These are phyloP conservation scores for Paragyromitra xinjiangensis DNA, from an alignment of 495 filamentous ascomycete genomes.

Conservation along the genomic window DNA sequence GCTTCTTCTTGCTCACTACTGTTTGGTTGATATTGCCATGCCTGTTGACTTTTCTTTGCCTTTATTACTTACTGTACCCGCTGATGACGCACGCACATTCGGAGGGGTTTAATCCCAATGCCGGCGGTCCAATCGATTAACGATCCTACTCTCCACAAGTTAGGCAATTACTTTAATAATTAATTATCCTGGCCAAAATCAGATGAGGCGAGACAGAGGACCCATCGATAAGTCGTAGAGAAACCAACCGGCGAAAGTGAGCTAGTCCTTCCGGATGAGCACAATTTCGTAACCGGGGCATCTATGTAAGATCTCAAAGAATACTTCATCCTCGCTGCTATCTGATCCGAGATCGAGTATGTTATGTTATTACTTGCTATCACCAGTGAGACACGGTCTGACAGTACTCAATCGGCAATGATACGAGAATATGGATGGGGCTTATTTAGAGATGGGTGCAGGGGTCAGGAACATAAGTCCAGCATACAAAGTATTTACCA, in stretches of 20 bases:
- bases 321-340: conserved; percentile 16
- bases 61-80: conserved; percentile 12
- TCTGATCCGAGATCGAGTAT: conserved; percentile 38
- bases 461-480: conserved; percentile 25
- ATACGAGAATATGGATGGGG: conserved; percentile 31
- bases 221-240: conserved; percentile 18
- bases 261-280: conserved; percentile 14
- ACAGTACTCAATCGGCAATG: conserved; percentile 21
- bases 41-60: conserved; percentile 12
- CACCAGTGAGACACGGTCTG: conserved; percentile 20
- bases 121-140: conserved; percentile 24
- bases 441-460: conserved; percentile 45
- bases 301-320: conserved; percentile 33
- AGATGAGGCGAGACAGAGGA: conserved; percentile 28
- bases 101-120: conserved; percentile 27
- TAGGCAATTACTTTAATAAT: conserved; percentile 32
- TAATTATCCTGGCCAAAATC: conserved; percentile 15
- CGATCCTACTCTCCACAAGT: conserved; percentile 14
- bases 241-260: conserved; percentile 19
- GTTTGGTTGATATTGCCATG: conserved; percentile 14
- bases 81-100: conserved; percentile 17
- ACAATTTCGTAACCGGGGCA: conserved; percentile 19
- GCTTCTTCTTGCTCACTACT: conserved; percentile 25
- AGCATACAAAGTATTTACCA: conserved; percentile 34
- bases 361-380: conserved; percentile 20